phyloP scores from a whole-genome alignment of 805 yeast species.

The Myxozyma nipponensis region DNA sequence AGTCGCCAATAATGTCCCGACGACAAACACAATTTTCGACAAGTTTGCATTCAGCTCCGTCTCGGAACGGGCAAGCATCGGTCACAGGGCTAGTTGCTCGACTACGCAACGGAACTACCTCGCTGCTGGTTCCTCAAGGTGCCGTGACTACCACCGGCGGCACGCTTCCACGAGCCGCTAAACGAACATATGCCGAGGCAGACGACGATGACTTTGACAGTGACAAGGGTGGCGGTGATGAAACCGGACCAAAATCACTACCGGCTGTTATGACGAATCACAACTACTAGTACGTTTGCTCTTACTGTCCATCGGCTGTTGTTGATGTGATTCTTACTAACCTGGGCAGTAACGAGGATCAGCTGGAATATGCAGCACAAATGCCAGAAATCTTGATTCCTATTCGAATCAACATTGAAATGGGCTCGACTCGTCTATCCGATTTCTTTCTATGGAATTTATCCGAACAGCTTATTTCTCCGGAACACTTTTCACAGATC shows the following conservation, averaged over 20 bases:
- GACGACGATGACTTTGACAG: slow-evolving; percentile 24
- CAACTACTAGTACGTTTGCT: slow-evolving; percentile 11
- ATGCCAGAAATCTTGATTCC: slow-evolving; percentile 54
- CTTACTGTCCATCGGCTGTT: not conserved
- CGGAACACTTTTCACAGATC: slow-evolving; percentile 68
- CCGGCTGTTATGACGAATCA: slow-evolving; percentile 23
- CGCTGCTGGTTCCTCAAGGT: slow-evolving; percentile 26
- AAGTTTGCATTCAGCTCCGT: not conserved
- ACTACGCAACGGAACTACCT: slow-evolving; percentile 22
- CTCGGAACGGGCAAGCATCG: slow-evolving; percentile 26
- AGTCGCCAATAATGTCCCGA: not conserved
- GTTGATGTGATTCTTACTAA: not conserved
- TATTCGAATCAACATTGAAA: slow-evolving; percentile 57
- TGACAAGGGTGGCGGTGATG: slow-evolving; percentile 4
- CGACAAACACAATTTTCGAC: not conserved
- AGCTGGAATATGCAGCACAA: slow-evolving; percentile 42
- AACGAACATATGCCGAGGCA: slow-evolving; percentile 22
- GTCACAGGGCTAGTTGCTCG: slow-evolving; percentile 25
- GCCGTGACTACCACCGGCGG: slow-evolving; percentile 22
- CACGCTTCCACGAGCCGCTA: slow-evolving; percentile 20
- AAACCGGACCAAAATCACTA: slow-evolving; percentile 5
- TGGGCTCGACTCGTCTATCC: slow-evolving; percentile 50
- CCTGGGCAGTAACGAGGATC: slow-evolving; percentile 34
- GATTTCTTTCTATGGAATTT: slow-evolving; percentile 75
- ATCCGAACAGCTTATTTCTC: slow-evolving; percentile 54